Percentiles rank a stretch among this genome's conserved stretches.
Evolutionary conservation across 192 early-diverging fungal species (phyloP).

Genomic region (Entophlyctis luteolus): DNA sequence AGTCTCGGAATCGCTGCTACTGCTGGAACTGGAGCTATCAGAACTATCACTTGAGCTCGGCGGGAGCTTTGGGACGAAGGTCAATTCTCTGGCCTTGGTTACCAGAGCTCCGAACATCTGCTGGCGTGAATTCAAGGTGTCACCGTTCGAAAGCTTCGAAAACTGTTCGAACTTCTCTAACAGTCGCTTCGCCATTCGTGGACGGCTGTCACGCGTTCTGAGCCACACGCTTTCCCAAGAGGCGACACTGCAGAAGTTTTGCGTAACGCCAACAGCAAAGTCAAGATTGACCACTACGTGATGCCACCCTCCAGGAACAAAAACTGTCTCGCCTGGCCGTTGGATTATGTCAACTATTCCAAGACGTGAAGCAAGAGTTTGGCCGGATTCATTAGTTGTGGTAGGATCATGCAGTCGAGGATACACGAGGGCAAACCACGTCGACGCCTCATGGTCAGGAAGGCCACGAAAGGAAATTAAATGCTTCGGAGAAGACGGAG

Average conservation of each 20-base stretch:
- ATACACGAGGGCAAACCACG: constrained; percentile 68
- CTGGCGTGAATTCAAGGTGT: background rate
- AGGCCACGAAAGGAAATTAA: constrained; percentile 53
- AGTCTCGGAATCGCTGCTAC: constrained; percentile 1
- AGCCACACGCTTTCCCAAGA: constrained; percentile 69
- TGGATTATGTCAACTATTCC: constrained; percentile 70
- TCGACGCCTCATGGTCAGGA: constrained; percentile 65
- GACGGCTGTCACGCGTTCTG: constrained; percentile 48
- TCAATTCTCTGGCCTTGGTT: constrained; percentile 2
- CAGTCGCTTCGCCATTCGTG: constrained; percentile 28
- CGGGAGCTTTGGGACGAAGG: background rate
- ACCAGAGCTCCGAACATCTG: constrained; percentile 3
- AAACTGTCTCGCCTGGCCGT: constrained; percentile 72
- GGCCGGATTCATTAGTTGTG: constrained; percentile 15
- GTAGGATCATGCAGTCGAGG: constrained; percentile 20
- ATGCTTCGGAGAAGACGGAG: constrained; percentile 58
- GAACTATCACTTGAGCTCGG: constrained; percentile 11
- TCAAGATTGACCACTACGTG: constrained; percentile 79
- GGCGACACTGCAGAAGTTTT: constrained; percentile 69
- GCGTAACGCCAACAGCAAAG: constrained; percentile 74
- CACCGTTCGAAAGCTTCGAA: background rate
- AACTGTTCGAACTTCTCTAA: constrained; percentile 12
- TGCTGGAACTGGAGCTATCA: background rate
- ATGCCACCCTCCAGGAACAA: constrained; percentile 77
- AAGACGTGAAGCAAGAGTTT: constrained; percentile 55